Conservation (phyloP, 2,329 filamentous ascomycete species). For the Penicillium occitanis region DNA sequence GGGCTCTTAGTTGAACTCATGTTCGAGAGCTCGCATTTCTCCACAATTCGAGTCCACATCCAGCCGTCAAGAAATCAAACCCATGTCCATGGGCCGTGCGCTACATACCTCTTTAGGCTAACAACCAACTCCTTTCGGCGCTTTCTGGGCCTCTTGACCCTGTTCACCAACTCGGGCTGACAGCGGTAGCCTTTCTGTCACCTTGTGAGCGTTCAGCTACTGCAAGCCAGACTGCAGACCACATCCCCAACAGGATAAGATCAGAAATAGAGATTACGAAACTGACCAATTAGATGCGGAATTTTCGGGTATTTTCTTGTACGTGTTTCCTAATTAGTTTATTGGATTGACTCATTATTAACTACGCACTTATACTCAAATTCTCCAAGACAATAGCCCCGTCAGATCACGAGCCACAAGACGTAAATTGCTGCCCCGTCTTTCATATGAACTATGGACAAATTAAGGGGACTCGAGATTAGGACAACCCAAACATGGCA, state of each 20-base stretch:
- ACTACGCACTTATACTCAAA: slow-evolving; percentile 1
- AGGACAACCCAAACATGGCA: slow-evolving; percentile 12
- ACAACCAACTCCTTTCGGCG: slow-evolving; percentile 23
- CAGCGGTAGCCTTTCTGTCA: slow-evolving; percentile 28
- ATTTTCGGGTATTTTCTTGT: not conserved
- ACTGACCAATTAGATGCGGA: not conserved
- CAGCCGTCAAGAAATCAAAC: slow-evolving; percentile 15
- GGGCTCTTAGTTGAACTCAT: slow-evolving; percentile 13
- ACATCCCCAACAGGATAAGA: slow-evolving; percentile 22
- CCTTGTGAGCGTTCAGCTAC: slow-evolving; percentile 28
- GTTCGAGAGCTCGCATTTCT: slow-evolving; percentile 19
- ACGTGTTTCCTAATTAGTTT: slow-evolving; percentile 8
- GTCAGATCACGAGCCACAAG: slow-evolving; percentile 5
- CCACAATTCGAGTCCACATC: slow-evolving; percentile 21
- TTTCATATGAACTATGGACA: not conserved
- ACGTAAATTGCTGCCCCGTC: slow-evolving; percentile 1
- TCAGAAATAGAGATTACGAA: not conserved
- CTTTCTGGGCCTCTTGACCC: not conserved
- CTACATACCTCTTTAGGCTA: slow-evolving; percentile 21
- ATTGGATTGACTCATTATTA: slow-evolving; percentile 4
- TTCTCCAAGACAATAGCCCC: slow-evolving; percentile 12
- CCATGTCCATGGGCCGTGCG: slow-evolving; percentile 16
- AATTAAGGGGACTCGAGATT: slow-evolving; percentile 7
- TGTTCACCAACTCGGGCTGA: slow-evolving; percentile 27
- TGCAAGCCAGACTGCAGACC: slow-evolving; percentile 33